Percentiles rank a stretch among this genome's conserved stretches.
Evolutionary conservation across 441 rosid species (phyloP).

Genomic region (Erodium texanum): DNA sequence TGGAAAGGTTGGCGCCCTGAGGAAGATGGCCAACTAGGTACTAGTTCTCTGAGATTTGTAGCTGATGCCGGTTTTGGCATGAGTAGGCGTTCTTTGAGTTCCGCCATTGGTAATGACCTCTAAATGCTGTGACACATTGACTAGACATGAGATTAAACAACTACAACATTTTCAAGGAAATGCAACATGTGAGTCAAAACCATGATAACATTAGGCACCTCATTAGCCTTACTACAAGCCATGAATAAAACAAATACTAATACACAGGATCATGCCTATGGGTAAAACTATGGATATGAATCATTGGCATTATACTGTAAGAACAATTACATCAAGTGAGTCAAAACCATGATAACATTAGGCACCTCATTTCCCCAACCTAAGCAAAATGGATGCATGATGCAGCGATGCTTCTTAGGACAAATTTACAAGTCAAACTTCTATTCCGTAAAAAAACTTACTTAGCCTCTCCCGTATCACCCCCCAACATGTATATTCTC

Average conservation of each 20-base stretch:
- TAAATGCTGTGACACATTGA: slow-evolving; percentile 13
- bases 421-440: too few species aligned
- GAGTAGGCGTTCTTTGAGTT: slow-evolving; percentile 73
- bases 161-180: background rate
- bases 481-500: background rate
- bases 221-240: background rate
- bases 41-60: slow-evolving; percentile 49
- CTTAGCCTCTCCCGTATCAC: background rate
- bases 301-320: background rate
- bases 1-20: slow-evolving; percentile 69
- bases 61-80: slow-evolving; percentile 83
- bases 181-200: too few species aligned
- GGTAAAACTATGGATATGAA: background rate
- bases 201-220: background rate
- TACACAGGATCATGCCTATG: background rate
- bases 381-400: background rate
- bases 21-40: slow-evolving; percentile 46
- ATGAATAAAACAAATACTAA: background rate
- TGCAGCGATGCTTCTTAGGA: too few species aligned
- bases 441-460: too few species aligned
- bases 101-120: slow-evolving; percentile 41
- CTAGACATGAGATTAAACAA: background rate
- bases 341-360: background rate
- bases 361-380: background rate
- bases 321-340: too few species aligned